These are phyloP conservation scores for Lasiodiplodia theobromae DNA, from an alignment of 2,329 filamentous ascomycete genomes.

Conservation along the genomic window DNA sequence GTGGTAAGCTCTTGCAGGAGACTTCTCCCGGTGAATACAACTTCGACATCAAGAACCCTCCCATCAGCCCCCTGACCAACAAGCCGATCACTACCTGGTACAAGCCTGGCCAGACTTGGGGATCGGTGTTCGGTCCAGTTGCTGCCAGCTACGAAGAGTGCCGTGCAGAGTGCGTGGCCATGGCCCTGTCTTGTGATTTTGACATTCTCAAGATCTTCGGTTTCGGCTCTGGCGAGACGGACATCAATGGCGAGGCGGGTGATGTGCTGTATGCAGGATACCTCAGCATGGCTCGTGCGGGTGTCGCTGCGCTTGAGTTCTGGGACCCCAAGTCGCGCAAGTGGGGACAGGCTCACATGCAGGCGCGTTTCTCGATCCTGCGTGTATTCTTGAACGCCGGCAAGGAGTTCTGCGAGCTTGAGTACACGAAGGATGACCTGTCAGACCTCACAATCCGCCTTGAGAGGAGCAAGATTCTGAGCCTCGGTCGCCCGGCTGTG, in stretches of 20 bases:
- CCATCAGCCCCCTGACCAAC: conserved; percentile 77
- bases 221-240: conserved; percentile 76
- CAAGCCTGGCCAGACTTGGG: conserved; percentile 95
- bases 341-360: conserved; percentile 93
- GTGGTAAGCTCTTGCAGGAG: conserved; percentile 92
- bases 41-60: conserved; percentile 83
- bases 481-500: conserved; percentile 81
- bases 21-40: conserved; percentile 83
- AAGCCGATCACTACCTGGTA: conserved; percentile 87
- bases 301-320: conserved; percentile 85
- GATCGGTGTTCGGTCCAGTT: conserved; percentile 85
- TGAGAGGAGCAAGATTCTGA: conserved; percentile 86
- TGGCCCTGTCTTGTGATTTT: conserved; percentile 90
- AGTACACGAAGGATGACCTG: conserved; percentile 75
- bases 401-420: conserved; percentile 84
- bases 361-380: conserved; percentile 88
- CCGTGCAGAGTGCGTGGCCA: conserved; percentile 90
- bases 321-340: conserved; percentile 92
- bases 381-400: conserved; percentile 84
- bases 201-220: conserved; percentile 89
- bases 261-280: conserved; percentile 90
- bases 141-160: conserved; percentile 94
- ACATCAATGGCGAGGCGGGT: conserved; percentile 79
- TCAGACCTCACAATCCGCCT: conserved; percentile 83
- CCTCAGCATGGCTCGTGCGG: conserved; percentile 92